A percentile compares a stretch with the other conserved stretches of the same genome.
Conservation (phyloP, 2,329 filamentous ascomycete genomes). For the Nannizziopsis arthrosporioides region DNA sequence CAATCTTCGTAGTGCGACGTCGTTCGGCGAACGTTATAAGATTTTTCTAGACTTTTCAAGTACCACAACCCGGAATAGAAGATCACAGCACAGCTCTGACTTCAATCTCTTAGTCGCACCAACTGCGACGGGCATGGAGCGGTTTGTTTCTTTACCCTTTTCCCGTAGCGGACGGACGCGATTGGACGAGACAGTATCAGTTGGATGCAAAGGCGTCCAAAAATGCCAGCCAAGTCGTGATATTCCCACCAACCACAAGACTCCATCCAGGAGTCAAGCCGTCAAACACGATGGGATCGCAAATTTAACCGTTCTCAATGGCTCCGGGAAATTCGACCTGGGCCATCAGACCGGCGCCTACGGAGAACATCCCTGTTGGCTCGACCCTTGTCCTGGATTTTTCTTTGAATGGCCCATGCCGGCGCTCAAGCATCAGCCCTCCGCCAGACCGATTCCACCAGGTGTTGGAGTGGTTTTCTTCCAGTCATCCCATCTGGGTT, state of each 20-base stretch:
- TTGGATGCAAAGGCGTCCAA: background rate
- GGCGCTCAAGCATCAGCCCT: slow-evolving; percentile 1
- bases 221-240: background rate
- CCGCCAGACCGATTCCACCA: background rate
- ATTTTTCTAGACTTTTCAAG: background rate
- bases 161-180: background rate
- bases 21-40: slow-evolving; percentile 7
- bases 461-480: no score
- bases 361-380: background rate
- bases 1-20: background rate
- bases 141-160: background rate
- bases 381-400: background rate
- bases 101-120: background rate
- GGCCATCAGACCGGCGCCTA: slow-evolving; percentile 11
- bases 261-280: background rate
- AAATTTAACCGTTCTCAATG: background rate
- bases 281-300: background rate
- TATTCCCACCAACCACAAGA: slow-evolving; percentile 5
- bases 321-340: background rate
- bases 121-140: background rate
- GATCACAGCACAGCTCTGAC: background rate
- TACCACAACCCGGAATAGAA: background rate
- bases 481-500: no score
- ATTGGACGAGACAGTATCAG: background rate
- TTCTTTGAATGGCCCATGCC: slow-evolving; percentile 2